Percentiles rank a stretch among this genome's conserved stretches.
Evolutionary conservation across 805 yeast genomes (phyloP).

Genomic region (Myxozyma nipponensis): DNA sequence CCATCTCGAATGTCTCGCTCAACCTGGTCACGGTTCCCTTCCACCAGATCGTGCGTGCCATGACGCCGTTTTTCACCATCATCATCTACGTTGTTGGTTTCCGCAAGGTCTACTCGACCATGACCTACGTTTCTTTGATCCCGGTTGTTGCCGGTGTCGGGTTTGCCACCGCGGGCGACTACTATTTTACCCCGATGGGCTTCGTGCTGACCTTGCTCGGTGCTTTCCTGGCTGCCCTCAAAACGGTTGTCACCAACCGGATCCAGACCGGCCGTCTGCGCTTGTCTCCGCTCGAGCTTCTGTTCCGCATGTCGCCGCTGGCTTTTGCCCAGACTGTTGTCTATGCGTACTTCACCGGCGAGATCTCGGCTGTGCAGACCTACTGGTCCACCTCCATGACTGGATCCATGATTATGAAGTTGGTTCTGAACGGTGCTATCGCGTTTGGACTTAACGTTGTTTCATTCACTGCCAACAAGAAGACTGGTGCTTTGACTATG

Average conservation of each 20-base stretch:
- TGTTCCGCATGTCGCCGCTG: conserved; percentile 33
- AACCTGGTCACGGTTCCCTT: conserved; percentile 34
- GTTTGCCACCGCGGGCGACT: conserved; percentile 33
- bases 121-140: conserved; percentile 32
- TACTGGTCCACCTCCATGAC: conserved; percentile 26
- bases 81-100: conserved; percentile 30
- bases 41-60: conserved; percentile 34
- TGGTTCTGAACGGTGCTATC: conserved; percentile 30
- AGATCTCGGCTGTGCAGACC: conserved; percentile 19
- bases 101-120: conserved; percentile 30
- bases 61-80: conserved; percentile 33
- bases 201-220: conserved; percentile 32
- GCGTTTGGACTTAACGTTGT: conserved; percentile 33
- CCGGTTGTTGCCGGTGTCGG: conserved; percentile 34
- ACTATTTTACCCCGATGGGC: conserved; percentile 33
- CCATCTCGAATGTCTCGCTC: conserved; percentile 33
- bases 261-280: conserved; percentile 33
- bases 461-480: conserved; percentile 34
- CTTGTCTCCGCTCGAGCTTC: conserved; percentile 31
- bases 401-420: conserved; percentile 26
- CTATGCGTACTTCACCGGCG: conserved; percentile 33
- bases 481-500: conserved; percentile 34
- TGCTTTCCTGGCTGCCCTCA: conserved; percentile 32
- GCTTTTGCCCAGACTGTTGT: conserved; percentile 31
- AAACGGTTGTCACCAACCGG: conserved; percentile 33